Percentiles rank a stretch among this genome's conserved stretches.
Conservation (phyloP, 306 rosid genomes). For the Cicer pinnatifidum region DNA sequence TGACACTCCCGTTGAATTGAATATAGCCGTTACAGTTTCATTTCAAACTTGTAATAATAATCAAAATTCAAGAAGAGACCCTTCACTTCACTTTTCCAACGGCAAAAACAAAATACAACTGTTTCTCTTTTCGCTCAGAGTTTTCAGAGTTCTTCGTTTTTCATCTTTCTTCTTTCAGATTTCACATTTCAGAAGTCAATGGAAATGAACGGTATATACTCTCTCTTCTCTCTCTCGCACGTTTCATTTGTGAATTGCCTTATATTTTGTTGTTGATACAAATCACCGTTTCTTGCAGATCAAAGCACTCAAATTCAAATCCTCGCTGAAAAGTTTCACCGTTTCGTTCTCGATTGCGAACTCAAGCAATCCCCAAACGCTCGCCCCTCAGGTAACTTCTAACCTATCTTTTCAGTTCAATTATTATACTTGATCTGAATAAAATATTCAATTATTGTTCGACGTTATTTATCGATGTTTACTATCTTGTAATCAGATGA, state of each 20-base stretch:
- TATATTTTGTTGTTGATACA: not conserved
- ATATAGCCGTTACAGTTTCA: constrained; percentile 47
- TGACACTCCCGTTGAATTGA: not conserved
- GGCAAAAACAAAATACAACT: not conserved
- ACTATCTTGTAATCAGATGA: constrained; percentile 48
- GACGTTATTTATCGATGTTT: not conserved
- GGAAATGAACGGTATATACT: constrained; percentile 54
- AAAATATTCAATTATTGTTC: not conserved
- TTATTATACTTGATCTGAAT: not conserved
- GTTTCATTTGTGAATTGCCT: constrained; percentile 1
- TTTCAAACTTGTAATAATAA: constrained; percentile 4
- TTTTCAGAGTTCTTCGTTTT: constrained; percentile 6
- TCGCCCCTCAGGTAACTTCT: constrained; percentile 49
- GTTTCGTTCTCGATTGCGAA: constrained; percentile 46
- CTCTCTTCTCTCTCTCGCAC: constrained; percentile 13
- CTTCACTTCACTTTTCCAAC: not conserved
- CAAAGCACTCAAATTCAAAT: constrained; percentile 50
- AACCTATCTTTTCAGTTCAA: not conserved
- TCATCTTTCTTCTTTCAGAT: not conserved
- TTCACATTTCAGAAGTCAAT: constrained; percentile 43
- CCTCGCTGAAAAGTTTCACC: constrained; percentile 44
- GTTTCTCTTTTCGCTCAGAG: constrained; percentile 15
- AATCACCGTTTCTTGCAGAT: constrained; percentile 50
- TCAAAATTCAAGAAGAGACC: not conserved
- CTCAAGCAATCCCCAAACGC: constrained; percentile 45